phyloP scores from a whole-genome alignment of 176 grass and related monocot species.

The Oryza meyeriana region DNA sequence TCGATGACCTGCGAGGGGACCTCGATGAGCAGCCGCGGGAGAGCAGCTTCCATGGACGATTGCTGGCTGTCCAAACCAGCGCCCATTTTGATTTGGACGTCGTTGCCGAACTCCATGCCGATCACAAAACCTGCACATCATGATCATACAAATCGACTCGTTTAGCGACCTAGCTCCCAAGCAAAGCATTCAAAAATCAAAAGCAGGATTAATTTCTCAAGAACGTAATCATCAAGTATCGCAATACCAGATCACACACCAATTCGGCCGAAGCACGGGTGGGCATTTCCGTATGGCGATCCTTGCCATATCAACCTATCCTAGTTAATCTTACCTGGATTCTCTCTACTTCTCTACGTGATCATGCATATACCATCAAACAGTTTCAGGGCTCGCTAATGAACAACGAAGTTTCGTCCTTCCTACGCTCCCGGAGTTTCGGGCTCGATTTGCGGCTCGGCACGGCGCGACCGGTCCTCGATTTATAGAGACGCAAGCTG shows the following conservation, averaged over 20 bases:
- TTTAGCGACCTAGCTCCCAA: neutral
- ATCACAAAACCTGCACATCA: constrained; percentile 17
- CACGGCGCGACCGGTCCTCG: neutral
- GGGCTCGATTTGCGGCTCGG: neutral
- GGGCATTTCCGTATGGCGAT: constrained; percentile 44
- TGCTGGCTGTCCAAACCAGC: neutral
- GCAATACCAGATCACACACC: constrained; percentile 49
- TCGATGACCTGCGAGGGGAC: constrained; percentile 32
- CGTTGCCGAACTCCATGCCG: constrained; percentile 30
- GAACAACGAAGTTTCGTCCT: neutral
- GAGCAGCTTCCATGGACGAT: neutral
- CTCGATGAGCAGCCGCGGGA: constrained; percentile 38
- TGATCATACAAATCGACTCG: neutral
- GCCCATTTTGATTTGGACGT: constrained; percentile 21
- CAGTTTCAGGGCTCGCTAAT: neutral
- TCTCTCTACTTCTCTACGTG: neutral
- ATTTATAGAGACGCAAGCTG: constrained; percentile 33
- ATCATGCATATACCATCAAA: neutral
- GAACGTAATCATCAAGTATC: constrained; percentile 23
- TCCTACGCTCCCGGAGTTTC: neutral
- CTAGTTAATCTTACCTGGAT: constrained; percentile 27
- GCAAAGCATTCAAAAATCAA: neutral
- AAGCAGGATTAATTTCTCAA: neutral
- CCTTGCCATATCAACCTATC: constrained; percentile 38
- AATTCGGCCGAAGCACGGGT: constrained; percentile 39